These are phyloP conservation scores for Penicillium desertorum DNA, from an alignment of 495 filamentous ascomycete genomes.

Conservation along the genomic window DNA sequence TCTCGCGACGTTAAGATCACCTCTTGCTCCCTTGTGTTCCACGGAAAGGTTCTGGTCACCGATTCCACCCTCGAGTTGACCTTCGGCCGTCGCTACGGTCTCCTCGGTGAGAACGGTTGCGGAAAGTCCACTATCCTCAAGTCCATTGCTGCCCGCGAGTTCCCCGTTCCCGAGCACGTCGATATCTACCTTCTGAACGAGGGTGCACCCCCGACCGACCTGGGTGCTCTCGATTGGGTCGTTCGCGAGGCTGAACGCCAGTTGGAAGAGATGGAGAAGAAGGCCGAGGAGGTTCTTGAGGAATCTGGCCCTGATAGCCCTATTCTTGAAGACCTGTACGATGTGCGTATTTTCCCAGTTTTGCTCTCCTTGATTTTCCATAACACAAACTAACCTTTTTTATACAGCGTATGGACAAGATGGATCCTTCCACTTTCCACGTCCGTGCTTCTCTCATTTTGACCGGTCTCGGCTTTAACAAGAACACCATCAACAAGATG, in stretches of 20 bases:
- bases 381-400: constrained; percentile 31
- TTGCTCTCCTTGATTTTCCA: neutral
- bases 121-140: constrained; percentile 97
- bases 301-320: constrained; percentile 87
- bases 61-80: constrained; percentile 93
- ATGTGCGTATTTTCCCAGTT: constrained; percentile 59
- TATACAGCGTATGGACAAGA: constrained; percentile 88
- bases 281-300: constrained; percentile 89
- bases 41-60: constrained; percentile 92
- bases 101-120: constrained; percentile 98
- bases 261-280: constrained; percentile 80
- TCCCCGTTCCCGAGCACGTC: constrained; percentile 91
- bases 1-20: constrained; percentile 96
- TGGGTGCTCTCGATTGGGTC: constrained; percentile 95
- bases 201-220: constrained; percentile 84
- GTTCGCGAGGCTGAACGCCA: constrained; percentile 93
- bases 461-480: constrained; percentile 99
- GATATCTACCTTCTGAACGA: constrained; percentile 99
- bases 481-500: constrained; percentile 93
- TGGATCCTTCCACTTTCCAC: constrained; percentile 99
- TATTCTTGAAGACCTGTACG: constrained; percentile 91
- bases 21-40: constrained; percentile 90
- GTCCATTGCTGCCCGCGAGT: constrained; percentile 90
- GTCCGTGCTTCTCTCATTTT: constrained; percentile 95
- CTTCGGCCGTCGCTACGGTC: constrained; percentile 87